Evolutionary conservation across 2,329 filamentous ascomycete species (phyloP).

Genomic region (Venturia nashicola): DNA sequence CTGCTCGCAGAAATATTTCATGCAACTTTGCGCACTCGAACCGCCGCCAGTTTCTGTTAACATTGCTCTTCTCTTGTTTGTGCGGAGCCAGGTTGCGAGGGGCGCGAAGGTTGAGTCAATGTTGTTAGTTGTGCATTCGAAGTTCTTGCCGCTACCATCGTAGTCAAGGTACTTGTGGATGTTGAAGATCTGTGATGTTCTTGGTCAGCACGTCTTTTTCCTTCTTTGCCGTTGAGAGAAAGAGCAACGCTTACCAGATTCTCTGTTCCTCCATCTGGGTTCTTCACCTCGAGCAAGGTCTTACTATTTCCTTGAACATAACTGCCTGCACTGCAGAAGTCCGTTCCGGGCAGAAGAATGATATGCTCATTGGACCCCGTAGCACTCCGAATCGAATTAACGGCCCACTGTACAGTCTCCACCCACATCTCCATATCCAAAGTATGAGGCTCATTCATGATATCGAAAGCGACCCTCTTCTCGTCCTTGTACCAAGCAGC

Average conservation of each 20-base stretch:
- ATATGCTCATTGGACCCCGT: constrained; percentile 47
- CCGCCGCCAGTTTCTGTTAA: constrained; percentile 31
- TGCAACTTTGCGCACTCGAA: constrained; percentile 20
- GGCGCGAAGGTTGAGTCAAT: constrained; percentile 22
- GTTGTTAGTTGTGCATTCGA: constrained; percentile 21
- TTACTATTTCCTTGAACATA: constrained; percentile 24
- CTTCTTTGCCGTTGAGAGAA: too few relatives aligned
- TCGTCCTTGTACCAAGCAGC: constrained; percentile 45
- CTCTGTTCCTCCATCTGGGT: constrained; percentile 45
- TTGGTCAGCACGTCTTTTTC: background rate
- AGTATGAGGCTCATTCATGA: constrained; percentile 60
- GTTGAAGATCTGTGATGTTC: constrained; percentile 20
- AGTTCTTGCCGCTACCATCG: constrained; percentile 25
- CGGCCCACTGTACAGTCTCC: constrained; percentile 46
- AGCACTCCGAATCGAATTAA: constrained; percentile 51
- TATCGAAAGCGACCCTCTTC: constrained; percentile 45
- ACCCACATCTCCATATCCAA: constrained; percentile 45
- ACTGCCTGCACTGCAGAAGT: constrained; percentile 33
- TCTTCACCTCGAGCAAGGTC: constrained; percentile 40
- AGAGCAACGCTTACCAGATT: constrained; percentile 30
- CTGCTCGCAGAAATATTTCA: constrained; percentile 22
- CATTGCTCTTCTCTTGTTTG: constrained; percentile 26
- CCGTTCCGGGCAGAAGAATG: constrained; percentile 52
- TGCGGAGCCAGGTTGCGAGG: constrained; percentile 24
- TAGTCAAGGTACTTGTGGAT: constrained; percentile 29